Conservation (phyloP, 768 basidiomycete species). For the Lactarius psammicola region DNA sequence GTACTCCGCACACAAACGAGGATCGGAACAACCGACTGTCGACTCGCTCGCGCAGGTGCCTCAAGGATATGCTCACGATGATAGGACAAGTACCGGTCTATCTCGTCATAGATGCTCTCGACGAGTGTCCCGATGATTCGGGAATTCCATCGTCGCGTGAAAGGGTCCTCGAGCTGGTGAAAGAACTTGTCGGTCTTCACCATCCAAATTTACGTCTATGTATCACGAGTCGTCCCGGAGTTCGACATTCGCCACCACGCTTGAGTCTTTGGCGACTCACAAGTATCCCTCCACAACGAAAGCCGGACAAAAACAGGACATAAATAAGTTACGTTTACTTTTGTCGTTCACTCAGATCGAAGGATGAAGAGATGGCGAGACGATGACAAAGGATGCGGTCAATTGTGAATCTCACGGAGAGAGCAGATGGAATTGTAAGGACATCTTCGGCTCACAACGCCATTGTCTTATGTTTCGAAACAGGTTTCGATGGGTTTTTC, state of each 20-base stretch:
- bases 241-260: not conserved
- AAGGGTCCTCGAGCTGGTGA: not conserved
- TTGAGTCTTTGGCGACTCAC: not conserved
- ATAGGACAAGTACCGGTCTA: not conserved
- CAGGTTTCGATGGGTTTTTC: too few species aligned
- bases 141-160: not conserved
- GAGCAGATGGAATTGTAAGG: not conserved
- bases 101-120: not conserved
- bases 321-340: not conserved
- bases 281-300: not conserved
- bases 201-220: not conserved
- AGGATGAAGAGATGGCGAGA: not conserved
- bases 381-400: not conserved
- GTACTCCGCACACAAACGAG: not conserved
- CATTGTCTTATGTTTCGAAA: too few species aligned
- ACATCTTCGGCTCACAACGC: not conserved
- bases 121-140: not conserved
- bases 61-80: not conserved
- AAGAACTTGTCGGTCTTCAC: not conserved
- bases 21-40: not conserved
- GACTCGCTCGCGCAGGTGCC: not conserved
- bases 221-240: not conserved
- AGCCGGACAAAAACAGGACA: not conserved
- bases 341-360: not conserved
- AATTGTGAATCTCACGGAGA: not conserved